Evolutionary conservation across 352 stramenopile species (phyloP).

Genomic region (Phytophthora cactorum): DNA sequence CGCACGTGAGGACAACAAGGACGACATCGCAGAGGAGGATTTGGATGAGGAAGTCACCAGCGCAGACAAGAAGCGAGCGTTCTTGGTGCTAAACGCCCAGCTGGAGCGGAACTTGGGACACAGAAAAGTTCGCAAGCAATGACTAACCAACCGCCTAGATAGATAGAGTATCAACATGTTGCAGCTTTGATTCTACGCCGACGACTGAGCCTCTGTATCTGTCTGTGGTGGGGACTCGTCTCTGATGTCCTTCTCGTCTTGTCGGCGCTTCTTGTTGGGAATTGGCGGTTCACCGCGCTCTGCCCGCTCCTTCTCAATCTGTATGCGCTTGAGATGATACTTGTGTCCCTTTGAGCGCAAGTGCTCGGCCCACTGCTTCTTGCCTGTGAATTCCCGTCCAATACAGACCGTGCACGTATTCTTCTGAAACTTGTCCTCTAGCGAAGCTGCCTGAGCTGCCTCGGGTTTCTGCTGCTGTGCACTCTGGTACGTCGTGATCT

Average conservation of each 20-base stretch:
- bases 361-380: constrained; percentile 75
- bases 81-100: constrained; percentile 61
- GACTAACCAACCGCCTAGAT: constrained; percentile 21
- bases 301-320: constrained; percentile 54
- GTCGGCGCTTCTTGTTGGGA: constrained; percentile 21
- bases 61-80: constrained; percentile 63
- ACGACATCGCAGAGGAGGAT: constrained; percentile 12
- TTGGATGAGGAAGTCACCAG: constrained; percentile 40
- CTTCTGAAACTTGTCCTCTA: constrained; percentile 71
- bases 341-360: constrained; percentile 84
- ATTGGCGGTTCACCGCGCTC: constrained; percentile 21
- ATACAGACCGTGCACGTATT: constrained; percentile 66
- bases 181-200: constrained; percentile 23
- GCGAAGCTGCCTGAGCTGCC: constrained; percentile 37
- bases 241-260: constrained; percentile 19
- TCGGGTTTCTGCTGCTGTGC: constrained; percentile 62
- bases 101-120: constrained; percentile 61
- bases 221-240: constrained; percentile 5
- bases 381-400: constrained; percentile 69
- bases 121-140: constrained; percentile 50
- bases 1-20: constrained; percentile 5
- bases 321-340: constrained; percentile 77
- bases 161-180: constrained; percentile 31
- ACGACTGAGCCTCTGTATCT: constrained; percentile 10
- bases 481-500: constrained; percentile 41